Evolutionary conservation across 2,329 filamentous ascomycete genomes (phyloP).

Genomic region (Scedosporium minutisporum): DNA sequence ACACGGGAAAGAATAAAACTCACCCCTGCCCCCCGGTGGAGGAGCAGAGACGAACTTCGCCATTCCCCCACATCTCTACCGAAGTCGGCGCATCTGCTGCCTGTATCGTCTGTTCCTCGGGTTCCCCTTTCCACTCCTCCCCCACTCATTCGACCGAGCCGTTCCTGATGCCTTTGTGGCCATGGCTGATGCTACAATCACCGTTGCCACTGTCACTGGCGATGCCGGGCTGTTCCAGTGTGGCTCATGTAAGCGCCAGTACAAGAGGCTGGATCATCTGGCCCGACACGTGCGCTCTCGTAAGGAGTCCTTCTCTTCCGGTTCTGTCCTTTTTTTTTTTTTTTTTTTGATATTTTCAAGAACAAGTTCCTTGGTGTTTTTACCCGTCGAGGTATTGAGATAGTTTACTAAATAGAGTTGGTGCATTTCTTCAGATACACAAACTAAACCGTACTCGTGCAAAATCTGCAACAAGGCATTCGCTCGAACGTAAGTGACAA

Average conservation of each 20-base stretch:
- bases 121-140: not conserved
- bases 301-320: no score
- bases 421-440: constrained; percentile 24
- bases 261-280: constrained; percentile 44
- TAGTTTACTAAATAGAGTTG: not conserved
- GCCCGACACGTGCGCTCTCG: constrained; percentile 37
- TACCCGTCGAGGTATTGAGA: not conserved
- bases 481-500: constrained; percentile 30
- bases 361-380: not conserved
- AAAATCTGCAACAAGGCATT: constrained; percentile 44
- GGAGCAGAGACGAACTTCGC: not conserved
- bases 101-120: not conserved
- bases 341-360: not conserved
- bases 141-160: not conserved
- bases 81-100: not conserved
- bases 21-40: not conserved
- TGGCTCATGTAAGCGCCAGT: constrained; percentile 33
- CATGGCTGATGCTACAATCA: not conserved
- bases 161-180: not conserved
- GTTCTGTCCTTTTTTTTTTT: no score
- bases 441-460: constrained; percentile 40
- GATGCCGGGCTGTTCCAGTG: constrained; percentile 15
- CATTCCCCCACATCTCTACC: not conserved
- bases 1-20: not conserved
- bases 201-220: not conserved